These are phyloP conservation scores for Stereum hirsutum DNA, from an alignment of 1,284 basidiomycete genomes.

Conservation along the genomic window DNA sequence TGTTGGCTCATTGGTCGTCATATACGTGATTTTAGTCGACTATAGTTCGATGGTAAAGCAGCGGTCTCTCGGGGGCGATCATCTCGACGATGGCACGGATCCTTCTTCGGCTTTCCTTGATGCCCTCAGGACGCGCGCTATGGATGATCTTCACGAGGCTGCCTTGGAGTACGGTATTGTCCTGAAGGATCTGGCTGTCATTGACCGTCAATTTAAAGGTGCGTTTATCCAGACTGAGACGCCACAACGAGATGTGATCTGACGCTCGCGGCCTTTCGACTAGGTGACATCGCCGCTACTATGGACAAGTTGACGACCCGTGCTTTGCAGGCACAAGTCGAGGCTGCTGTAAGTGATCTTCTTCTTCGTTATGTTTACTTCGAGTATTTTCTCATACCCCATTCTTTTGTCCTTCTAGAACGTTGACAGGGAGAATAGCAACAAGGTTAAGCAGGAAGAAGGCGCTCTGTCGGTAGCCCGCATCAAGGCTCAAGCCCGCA, in stretches of 20 bases:
- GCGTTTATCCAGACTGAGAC: slow-evolving; percentile 6
- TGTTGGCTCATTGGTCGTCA: slow-evolving; percentile 13
- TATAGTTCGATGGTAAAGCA: slow-evolving; percentile 68
- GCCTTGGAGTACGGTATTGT: slow-evolving; percentile 74
- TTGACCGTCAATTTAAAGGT: slow-evolving; percentile 77
- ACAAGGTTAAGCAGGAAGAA: slow-evolving; percentile 77
- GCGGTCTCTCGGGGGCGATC: slow-evolving; percentile 64
- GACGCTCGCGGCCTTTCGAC: background rate
- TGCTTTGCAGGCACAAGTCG: slow-evolving; percentile 74
- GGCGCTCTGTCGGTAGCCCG: slow-evolving; percentile 65
- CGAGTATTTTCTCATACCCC: background rate
- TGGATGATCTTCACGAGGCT: slow-evolving; percentile 75
- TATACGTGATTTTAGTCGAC: slow-evolving; percentile 25
- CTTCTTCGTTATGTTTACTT: background rate
- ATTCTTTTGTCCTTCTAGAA: slow-evolving; percentile 32
- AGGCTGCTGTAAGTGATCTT: slow-evolving; percentile 55
- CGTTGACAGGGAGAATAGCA: slow-evolving; percentile 76
- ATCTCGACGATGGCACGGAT: slow-evolving; percentile 58
- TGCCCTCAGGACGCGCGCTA: slow-evolving; percentile 67
- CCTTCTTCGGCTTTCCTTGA: slow-evolving; percentile 70
- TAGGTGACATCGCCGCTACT: slow-evolving; percentile 60
- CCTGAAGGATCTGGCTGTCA: slow-evolving; percentile 71
- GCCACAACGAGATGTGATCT: no score
- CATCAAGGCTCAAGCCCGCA: slow-evolving; percentile 61
- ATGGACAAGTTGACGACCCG: slow-evolving; percentile 80